Conservation (phyloP, 2,329 filamentous ascomycete species). For the Aspergillus felis region DNA sequence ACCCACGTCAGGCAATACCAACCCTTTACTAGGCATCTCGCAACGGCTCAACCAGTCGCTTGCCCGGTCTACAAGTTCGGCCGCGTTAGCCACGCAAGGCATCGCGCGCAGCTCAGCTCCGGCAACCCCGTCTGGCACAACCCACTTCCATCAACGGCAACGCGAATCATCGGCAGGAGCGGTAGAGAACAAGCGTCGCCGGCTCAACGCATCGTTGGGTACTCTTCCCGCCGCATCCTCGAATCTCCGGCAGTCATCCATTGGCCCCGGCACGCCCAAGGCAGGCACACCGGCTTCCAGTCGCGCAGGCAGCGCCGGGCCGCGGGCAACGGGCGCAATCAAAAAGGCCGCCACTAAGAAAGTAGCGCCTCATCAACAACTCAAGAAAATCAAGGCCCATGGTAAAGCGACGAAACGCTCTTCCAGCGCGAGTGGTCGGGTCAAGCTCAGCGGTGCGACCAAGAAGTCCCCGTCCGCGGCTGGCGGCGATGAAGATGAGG, state of each 20-base stretch:
- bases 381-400: constrained; percentile 37
- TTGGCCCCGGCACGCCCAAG: constrained; percentile 62
- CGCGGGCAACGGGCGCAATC: constrained; percentile 37
- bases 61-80: constrained; percentile 30
- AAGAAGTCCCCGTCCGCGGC: constrained; percentile 42
- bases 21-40: constrained; percentile 50
- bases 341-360: constrained; percentile 52
- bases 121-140: constrained; percentile 39
- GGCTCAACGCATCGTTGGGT: constrained; percentile 51
- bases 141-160: constrained; percentile 45
- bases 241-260: constrained; percentile 56
- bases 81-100: constrained; percentile 36
- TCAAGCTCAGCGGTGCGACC: constrained; percentile 27
- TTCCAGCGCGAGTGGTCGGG: constrained; percentile 36
- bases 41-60: constrained; percentile 43
- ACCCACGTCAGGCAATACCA: constrained; percentile 53
- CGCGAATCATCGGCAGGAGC: constrained; percentile 54
- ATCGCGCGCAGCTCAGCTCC: constrained; percentile 42
- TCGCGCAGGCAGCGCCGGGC: constrained; percentile 59
- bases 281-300: constrained; percentile 49
- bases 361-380: constrained; percentile 52
- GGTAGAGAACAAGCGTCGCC: constrained; percentile 57
- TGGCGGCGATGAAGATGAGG: constrained; percentile 45
- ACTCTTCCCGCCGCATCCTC: constrained; percentile 53
- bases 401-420: constrained; percentile 42